Conservation (phyloP, 345 rosid species). For the Salix arbutifolia region DNA sequence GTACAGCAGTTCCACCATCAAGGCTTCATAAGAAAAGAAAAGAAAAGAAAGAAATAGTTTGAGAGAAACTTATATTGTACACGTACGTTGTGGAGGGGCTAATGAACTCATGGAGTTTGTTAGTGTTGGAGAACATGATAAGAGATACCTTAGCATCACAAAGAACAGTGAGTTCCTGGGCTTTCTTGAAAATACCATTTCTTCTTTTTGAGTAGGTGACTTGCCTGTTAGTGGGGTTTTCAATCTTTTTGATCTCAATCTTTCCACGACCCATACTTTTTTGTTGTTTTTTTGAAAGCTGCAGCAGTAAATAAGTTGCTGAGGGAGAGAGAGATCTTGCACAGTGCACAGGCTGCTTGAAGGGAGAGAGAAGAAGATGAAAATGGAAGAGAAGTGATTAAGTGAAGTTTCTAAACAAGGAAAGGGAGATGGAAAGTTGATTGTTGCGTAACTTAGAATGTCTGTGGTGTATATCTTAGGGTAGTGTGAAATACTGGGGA, state of each 20-base stretch:
- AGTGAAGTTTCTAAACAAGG: constrained; percentile 20
- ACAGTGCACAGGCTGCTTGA: background rate
- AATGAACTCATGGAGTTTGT: constrained; percentile 44
- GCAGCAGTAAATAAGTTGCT: background rate
- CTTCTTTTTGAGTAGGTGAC: constrained; percentile 63
- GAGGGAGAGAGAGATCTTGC: background rate
- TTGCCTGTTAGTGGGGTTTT: constrained; percentile 56
- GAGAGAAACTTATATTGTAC: background rate
- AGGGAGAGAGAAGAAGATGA: background rate
- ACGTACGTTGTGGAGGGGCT: constrained; percentile 47
- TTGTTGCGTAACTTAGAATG: constrained; percentile 27
- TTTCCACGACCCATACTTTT: constrained; percentile 53
- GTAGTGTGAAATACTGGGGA: background rate
- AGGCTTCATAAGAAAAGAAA: background rate
- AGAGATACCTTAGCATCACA: constrained; percentile 68
- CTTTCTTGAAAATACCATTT: constrained; percentile 62
- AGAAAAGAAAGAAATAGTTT: background rate
- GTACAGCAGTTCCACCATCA: background rate
- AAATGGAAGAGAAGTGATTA: background rate
- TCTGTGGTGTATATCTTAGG: background rate
- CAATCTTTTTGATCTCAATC: constrained; percentile 60
- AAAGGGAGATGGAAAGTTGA: constrained; percentile 19
- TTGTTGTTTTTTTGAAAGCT: background rate
- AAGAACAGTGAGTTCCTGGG: constrained; percentile 59
- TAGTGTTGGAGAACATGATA: constrained; percentile 48